Percentiles rank a stretch among this genome's conserved stretches.
These are phyloP conservation scores for Amanita rubescens DNA, from an alignment of 768 basidiomycete genomes.

Conservation along the genomic window DNA sequence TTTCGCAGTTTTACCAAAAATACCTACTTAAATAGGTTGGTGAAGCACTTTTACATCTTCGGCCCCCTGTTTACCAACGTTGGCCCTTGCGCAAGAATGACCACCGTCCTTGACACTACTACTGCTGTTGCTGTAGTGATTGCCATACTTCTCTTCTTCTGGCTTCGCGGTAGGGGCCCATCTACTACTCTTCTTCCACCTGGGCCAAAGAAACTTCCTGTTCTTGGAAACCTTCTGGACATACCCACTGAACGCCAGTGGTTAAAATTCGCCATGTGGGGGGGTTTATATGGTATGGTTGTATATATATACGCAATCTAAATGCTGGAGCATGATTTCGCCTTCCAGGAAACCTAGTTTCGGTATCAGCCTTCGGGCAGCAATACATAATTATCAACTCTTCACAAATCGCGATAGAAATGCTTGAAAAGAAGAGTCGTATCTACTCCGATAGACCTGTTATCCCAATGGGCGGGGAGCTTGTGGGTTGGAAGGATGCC, in stretches of 20 bases:
- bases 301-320: background rate
- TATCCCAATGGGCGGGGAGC: constrained; percentile 34
- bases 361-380: constrained; percentile 3
- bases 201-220: constrained; percentile 34
- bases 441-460: constrained; percentile 50
- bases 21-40: background rate
- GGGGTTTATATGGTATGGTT: constrained; percentile 30
- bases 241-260: constrained; percentile 35
- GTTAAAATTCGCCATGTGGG: constrained; percentile 36
- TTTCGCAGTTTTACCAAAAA: no score
- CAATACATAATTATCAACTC: constrained; percentile 37
- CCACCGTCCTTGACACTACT: background rate
- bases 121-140: background rate
- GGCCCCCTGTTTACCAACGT: background rate
- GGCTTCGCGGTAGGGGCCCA: constrained; percentile 8
- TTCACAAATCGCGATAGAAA: constrained; percentile 29
- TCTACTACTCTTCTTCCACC: constrained; percentile 26
- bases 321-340: background rate
- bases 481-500: constrained; percentile 33
- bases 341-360: background rate
- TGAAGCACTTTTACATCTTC: background rate
- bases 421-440: constrained; percentile 46
- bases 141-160: background rate
- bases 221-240: constrained; percentile 38
- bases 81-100: background rate